Evolutionary conservation across 2,329 filamentous ascomycete species (phyloP), one percentile per base, ranked within the genome.

Genomic region (Clarireedia homoeocarpa): DNA sequence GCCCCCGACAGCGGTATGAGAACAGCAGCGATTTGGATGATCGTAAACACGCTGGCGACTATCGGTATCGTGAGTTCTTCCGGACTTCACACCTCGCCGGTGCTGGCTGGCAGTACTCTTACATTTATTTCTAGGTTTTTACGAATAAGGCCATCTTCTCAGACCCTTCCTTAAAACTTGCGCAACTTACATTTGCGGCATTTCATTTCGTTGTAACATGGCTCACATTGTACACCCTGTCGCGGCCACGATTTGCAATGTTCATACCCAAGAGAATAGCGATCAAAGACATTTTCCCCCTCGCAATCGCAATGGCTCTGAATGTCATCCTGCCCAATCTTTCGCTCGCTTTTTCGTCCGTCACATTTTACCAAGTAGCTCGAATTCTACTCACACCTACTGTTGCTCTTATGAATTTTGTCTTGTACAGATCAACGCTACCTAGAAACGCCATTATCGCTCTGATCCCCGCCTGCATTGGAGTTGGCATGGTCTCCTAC

Each of bases 81-180:
- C 42, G 46, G 10, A 10, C 7, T 9, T 30, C 27, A 30, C 27
- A 30, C 10, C 27, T 30, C 7, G 7, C 7, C 27, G 10, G 7
- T 10, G 7, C 27, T 30, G 27, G 27, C 27, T 2, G 20, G 7
- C 6, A 30, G 10, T 30, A 7, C 5, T 7, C 15, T 12, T 34
- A 23, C 27, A 20, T 23, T 56, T 51, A 58, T 36, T 20, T 15
- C 10, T 44, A 61, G 65, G 60, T 88, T 65, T 86, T 86, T 67
- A 83, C 81, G 44, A 87, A 87, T 72, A 87, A 87, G 70, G 78
- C 78, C 60, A 85, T 88, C 69, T 87, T 87, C 72, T 79, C 79
- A 24, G 79, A 85, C 59, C 78, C 79, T 15, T 77, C 76, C 14
- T 75, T 85, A 65, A 82, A 81, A 65, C 74, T 82, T 30, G 78